Evolutionary conservation across 2,329 filamentous ascomycete genomes (phyloP), one percentile per base, ranked within the genome.

Genomic region (Coniochaeta ligniaria): DNA sequence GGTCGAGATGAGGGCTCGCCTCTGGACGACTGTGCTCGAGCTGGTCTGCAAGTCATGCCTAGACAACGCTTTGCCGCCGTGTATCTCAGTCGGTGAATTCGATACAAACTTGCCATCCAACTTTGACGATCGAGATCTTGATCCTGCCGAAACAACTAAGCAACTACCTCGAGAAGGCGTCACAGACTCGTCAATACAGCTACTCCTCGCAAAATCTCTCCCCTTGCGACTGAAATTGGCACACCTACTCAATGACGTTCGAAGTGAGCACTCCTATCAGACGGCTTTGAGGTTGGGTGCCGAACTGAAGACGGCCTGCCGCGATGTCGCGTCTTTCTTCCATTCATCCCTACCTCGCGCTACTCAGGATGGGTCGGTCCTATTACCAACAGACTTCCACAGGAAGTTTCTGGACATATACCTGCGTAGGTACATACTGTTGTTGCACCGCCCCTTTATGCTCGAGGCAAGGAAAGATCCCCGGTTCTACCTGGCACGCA

Each of bases 11-110:
- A 22, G 52, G 8, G 26, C n/a, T 31, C 69, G 78, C 20, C 65
- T 80, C 1, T 80, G 78, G 77, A 73, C 73, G 1, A 77, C 76
- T 7, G 72, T 78, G 12, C 61, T 79, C 11, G 77, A 79, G 60
- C 62, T 79, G 54, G 63, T 64, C 3, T 65, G 74, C 0, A 76
- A 78, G 62, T 67, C 74, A 0, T 71, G 74, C 1, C 52, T 78
- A 2, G 76, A 78, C 59, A 66, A 74, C 0, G 70, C 70, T 5
- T 74, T 76, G 71, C 74, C 74, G 1, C 73, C 75, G 0, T 68
- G 72, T 26, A 74, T 78, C 11, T 73, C 73, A 0, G 60, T 71
- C 0, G 70, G 74, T 4, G 75, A 78, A n/a, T 78, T 74, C 22
- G 74, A 78, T 64, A 76, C 73, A 0, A 65, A 71, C 22, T 59